These are phyloP conservation scores for Candida endomychidarum DNA, from an alignment of 805 yeast genomes.

Conservation along the genomic window DNA sequence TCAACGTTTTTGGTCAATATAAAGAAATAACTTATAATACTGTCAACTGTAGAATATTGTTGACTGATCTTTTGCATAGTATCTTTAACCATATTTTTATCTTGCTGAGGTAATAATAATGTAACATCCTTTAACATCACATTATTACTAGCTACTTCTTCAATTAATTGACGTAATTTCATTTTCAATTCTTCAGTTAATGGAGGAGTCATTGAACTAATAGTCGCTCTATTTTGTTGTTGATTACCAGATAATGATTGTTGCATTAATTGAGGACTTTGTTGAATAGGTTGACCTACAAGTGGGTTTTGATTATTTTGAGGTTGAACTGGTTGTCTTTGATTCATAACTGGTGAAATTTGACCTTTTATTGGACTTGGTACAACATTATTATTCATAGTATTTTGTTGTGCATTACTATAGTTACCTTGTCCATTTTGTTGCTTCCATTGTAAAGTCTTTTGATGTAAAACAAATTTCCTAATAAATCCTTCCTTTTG, in stretches of 20 bases:
- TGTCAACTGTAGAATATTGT: constrained; percentile 67
- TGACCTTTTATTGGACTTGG: constrained; percentile 16
- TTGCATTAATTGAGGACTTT: constrained; percentile 11
- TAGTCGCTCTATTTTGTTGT: constrained; percentile 2
- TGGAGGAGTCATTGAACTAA: constrained; percentile 28
- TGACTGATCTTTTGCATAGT: constrained; percentile 55
- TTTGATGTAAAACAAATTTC: constrained; percentile 41
- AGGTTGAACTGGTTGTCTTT: constrained; percentile 17
- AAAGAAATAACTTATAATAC: constrained; percentile 74
- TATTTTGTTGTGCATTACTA: constrained; percentile 3
- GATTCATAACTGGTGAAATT: constrained; percentile 15
- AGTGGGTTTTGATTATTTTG: not conserved
- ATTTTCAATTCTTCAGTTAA: constrained; percentile 61
- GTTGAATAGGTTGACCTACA: constrained; percentile 12
- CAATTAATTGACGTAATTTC: constrained; percentile 60
- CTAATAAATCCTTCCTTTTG: constrained; percentile 40
- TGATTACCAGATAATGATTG: not conserved
- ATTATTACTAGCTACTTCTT: constrained; percentile 67
- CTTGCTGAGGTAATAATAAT: constrained; percentile 56
- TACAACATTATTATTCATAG: constrained; percentile 3
- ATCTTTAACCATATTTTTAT: constrained; percentile 59
- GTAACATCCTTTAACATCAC: constrained; percentile 69
- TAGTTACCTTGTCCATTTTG: constrained; percentile 24
- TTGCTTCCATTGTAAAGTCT: constrained; percentile 28
- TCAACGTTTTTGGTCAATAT: constrained; percentile 71